Base-by-base conservation (phyloP, 495 filamentous ascomycete species). In the Neurospora africana region DNA sequence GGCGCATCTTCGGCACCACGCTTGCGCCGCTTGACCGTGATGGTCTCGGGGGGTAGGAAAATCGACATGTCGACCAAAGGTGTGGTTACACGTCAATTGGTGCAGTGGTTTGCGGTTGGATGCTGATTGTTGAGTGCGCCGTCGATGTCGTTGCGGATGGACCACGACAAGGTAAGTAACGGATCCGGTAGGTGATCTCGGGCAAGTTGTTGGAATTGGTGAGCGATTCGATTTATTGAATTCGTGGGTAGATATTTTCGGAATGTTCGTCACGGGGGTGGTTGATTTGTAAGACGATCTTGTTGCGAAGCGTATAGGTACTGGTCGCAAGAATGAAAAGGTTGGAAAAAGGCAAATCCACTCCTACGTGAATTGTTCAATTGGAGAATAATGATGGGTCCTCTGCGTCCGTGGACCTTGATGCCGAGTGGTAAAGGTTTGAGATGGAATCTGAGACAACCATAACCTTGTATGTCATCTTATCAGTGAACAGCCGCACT, bases 21-120 rank as follows among this genome's bases (percentile, higher is more conserved):
- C 78, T 87, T 88, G 75, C 86, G 83, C 82, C 86, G 83, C 82
- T 88, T 88, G 70, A 88, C 81, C 36, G 82, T 82, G 78, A 88
- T 85, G 13, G 81, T 78, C 65, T 82, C 77, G 11, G 86, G 86
- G 11, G 86, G 86, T n/a, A 84, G 74, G 36, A 30, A 65, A 33
- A 27, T 58, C 70, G 84, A 84, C 84, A 86, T 86, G 70, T 36
- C 74, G 67, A 74, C 47, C 38, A 15, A 58, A 58, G 21, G 21
- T 10, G 47, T 27, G 11, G 21, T 41, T 33, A 10, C 35, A 21
- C 33, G 69, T 33, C 30, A 37, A 15, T 10, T 44, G 15, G 5
- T 8, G 36, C 11, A 27, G 47, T 4, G 47, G 10, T 27, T 27
- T 58, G 11, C 47, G 47, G 30, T 33, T 33, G 53, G 15, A 8